Conservation (phyloP, 139 green algal genomes). For the Chlamydomonas asymmetrica region DNA sequence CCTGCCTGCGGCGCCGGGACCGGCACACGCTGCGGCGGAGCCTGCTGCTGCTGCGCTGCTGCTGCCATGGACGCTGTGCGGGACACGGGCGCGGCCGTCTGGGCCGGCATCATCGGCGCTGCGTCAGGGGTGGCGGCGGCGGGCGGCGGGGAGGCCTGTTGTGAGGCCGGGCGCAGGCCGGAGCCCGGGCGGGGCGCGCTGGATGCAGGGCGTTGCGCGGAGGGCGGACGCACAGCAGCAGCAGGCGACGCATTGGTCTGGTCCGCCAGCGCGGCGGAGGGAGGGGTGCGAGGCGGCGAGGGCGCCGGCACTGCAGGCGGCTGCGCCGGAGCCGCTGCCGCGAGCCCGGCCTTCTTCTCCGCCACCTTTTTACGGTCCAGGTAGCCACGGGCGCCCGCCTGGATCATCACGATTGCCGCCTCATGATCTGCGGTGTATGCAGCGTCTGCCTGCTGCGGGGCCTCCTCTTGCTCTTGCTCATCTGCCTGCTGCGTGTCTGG, state of each 20-base stretch:
- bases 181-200: too few relatives aligned
- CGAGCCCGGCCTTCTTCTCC: background rate
- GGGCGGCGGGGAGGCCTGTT: too few relatives aligned
- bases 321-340: background rate
- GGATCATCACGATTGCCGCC: conserved; percentile 1
- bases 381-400: conserved; percentile 7
- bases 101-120: background rate
- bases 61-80: background rate
- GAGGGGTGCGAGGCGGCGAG: too few relatives aligned
- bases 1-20: too few relatives aligned
- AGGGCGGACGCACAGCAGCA: too few relatives aligned
- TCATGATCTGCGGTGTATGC: background rate
- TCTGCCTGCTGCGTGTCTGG: background rate
- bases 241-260: too few relatives aligned
- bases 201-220: too few relatives aligned
- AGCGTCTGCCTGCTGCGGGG: background rate
- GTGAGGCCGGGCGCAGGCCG: too few relatives aligned
- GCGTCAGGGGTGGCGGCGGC: too few relatives aligned
- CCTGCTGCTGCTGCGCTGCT: background rate
- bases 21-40: background rate
- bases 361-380: conserved; percentile 20
- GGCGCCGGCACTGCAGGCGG: too few relatives aligned
- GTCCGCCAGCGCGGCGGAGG: too few relatives aligned
- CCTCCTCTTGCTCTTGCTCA: background rate
- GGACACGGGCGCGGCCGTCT: background rate